A percentile compares a stretch with the other conserved stretches of the same genome.
Evolutionary conservation across 1,284 basidiomycete species (phyloP).

Genomic region (Wallemia ichthyophaga): DNA sequence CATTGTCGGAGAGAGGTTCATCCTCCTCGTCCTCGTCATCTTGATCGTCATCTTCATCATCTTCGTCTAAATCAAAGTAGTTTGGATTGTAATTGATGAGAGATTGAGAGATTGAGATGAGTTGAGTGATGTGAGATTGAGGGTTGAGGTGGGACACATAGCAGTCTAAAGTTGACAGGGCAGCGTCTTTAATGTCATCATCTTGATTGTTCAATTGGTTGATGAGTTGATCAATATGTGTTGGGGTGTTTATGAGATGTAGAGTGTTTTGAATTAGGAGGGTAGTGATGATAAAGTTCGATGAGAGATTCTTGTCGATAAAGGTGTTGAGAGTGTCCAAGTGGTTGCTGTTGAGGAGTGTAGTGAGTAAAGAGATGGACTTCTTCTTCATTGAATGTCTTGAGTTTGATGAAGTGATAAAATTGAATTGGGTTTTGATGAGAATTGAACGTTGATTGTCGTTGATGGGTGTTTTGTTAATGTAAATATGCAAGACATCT

Average conservation of each 20-base stretch:
- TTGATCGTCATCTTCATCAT: conserved; percentile 15
- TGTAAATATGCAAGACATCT: background rate
- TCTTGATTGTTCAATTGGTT: background rate
- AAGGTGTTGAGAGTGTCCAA: background rate
- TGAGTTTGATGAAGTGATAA: background rate
- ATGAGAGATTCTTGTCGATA: background rate
- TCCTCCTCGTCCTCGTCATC: conserved; percentile 31
- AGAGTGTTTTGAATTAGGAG: background rate
- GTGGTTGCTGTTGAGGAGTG: background rate
- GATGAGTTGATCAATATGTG: background rate
- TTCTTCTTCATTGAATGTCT: background rate
- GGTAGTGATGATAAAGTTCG: background rate
- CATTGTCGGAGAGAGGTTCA: conserved; percentile 75
- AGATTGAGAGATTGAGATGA: background rate
- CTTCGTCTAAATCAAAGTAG: conserved; percentile 8
- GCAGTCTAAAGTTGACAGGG: background rate
- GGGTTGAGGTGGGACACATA: background rate
- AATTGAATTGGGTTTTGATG: background rate
- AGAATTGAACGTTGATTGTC: background rate
- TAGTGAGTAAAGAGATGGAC: background rate
- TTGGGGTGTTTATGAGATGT: background rate
- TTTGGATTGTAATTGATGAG: background rate
- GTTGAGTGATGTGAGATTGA: background rate
- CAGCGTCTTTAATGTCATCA: background rate
- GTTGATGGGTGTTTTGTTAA: background rate